phyloP scores from a whole-genome alignment of 768 basidiomycete genomes.

The Pleurotus cornucopiae region DNA sequence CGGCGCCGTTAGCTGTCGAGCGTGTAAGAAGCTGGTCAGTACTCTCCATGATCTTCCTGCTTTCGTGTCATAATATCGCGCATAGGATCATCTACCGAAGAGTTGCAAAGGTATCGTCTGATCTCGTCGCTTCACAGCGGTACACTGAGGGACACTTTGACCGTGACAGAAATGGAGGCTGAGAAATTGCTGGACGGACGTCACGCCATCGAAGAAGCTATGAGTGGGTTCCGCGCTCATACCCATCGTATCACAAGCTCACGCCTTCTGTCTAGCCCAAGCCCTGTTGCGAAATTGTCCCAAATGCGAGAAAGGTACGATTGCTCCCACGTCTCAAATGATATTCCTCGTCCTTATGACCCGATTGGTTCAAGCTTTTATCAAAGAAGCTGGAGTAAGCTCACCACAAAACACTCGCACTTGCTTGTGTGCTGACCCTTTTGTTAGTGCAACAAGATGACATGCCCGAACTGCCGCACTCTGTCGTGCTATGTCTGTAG shows the following conservation, averaged over 20 bases:
- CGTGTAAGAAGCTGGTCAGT: constrained; percentile 70
- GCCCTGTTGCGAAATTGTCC: constrained; percentile 90
- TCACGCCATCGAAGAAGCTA: constrained; percentile 87
- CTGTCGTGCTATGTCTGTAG: constrained; percentile 86
- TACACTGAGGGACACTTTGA: too few relatives aligned
- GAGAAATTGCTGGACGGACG: constrained; percentile 71
- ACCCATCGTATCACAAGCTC: constrained; percentile 2
- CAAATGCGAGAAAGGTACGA: constrained; percentile 71
- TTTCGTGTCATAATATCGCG: constrained; percentile 3
- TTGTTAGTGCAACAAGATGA: constrained; percentile 88
- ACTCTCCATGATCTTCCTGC: constrained; percentile 5
- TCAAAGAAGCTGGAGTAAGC: constrained; percentile 75
- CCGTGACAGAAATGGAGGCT: constrained; percentile 59
- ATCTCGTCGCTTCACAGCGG: too few relatives aligned
- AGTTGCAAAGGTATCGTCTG: constrained; percentile 59
- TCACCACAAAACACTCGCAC: neutral
- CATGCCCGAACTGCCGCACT: constrained; percentile 66
- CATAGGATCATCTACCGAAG: constrained; percentile 77
- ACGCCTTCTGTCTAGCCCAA: constrained; percentile 38
- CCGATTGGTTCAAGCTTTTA: constrained; percentile 48
- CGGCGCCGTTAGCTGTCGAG: constrained; percentile 70
- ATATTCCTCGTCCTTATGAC: constrained; percentile 5
- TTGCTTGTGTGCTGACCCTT: constrained; percentile 7
- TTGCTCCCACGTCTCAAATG: neutral
- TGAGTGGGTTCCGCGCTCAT: constrained; percentile 52